A percentile compares a stretch with the other conserved stretches of the same genome.
Evolutionary conservation across 2,329 filamentous ascomycete species (phyloP).

Genomic region (Pyricularia sp.): DNA sequence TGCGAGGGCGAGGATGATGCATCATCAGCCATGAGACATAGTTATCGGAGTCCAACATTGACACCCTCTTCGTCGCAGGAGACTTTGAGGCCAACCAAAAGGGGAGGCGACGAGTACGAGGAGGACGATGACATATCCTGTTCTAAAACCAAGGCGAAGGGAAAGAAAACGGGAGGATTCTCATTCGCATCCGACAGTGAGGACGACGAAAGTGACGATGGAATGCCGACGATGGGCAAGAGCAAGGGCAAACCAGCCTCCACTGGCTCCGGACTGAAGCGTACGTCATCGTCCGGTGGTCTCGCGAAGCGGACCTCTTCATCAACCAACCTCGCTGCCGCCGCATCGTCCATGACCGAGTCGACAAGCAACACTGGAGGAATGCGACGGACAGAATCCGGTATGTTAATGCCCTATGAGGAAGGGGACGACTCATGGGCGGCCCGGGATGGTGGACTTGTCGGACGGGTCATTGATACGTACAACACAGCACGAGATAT

Average conservation of each 20-base stretch:
- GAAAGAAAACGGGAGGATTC: neutral
- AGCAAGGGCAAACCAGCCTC: neutral
- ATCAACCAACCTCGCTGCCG: conserved; percentile 36
- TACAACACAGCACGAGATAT: conserved; percentile 65
- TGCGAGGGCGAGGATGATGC: conserved; percentile 40
- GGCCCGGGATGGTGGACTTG: conserved; percentile 51
- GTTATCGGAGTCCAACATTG: conserved; percentile 39
- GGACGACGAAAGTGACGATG: neutral
- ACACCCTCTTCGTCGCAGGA: conserved; percentile 77
- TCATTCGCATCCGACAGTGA: neutral
- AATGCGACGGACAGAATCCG: conserved; percentile 71
- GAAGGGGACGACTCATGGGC: conserved; percentile 50
- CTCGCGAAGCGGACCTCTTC: conserved; percentile 30
- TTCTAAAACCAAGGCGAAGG: neutral
- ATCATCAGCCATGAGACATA: conserved; percentile 55
- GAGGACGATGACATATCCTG: conserved; percentile 11
- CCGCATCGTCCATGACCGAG: conserved; percentile 24
- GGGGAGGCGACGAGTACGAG: conserved; percentile 20
- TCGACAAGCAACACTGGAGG: conserved; percentile 23
- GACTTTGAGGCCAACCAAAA: conserved; percentile 60
- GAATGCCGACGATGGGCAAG: neutral
- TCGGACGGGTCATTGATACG: conserved; percentile 75
- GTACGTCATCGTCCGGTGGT: neutral
- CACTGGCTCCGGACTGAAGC: conserved; percentile 22
- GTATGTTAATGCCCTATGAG: conserved; percentile 87